These are phyloP conservation scores for Geotrichum ghanense DNA, from an alignment of 805 yeast species.

Conservation along the genomic window DNA sequence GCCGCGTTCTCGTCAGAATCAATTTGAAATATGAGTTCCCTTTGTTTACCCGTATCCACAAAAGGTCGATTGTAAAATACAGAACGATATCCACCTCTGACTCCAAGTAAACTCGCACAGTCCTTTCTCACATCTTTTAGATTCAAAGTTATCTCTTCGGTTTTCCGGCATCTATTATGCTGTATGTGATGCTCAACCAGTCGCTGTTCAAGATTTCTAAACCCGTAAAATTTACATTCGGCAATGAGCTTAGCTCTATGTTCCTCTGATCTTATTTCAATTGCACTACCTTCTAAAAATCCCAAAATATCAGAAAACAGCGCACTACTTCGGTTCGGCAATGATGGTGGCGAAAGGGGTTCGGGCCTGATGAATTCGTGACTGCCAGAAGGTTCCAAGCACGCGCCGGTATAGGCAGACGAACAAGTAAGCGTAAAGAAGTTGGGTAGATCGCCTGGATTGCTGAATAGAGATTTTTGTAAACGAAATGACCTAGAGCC, in stretches of 20 bases:
- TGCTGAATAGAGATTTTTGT: conserved; percentile 39
- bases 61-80: conserved; percentile 36
- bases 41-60: conserved; percentile 26
- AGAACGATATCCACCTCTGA: conserved; percentile 9
- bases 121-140: conserved; percentile 32
- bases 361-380: conserved; percentile 62
- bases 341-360: conserved; percentile 49
- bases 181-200: conserved; percentile 41
- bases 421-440: conserved; percentile 56
- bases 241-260: conserved; percentile 47
- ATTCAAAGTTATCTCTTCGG: conserved; percentile 47
- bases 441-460: conserved; percentile 67
- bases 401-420: conserved; percentile 37
- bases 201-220: conserved; percentile 62
- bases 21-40: conserved; percentile 34
- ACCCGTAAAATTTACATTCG: conserved; percentile 71
- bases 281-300: conserved; percentile 42
- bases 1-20: background rate
- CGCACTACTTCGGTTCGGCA: conserved; percentile 39
- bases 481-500: conserved; percentile 53
- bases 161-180: conserved; percentile 38
- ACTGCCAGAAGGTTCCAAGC: conserved; percentile 29
- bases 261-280: conserved; percentile 36
- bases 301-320: conserved; percentile 46
- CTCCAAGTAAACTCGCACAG: conserved; percentile 5